Conservation (phyloP, 306 rosid genomes). For the Quercus wislizeni region DNA sequence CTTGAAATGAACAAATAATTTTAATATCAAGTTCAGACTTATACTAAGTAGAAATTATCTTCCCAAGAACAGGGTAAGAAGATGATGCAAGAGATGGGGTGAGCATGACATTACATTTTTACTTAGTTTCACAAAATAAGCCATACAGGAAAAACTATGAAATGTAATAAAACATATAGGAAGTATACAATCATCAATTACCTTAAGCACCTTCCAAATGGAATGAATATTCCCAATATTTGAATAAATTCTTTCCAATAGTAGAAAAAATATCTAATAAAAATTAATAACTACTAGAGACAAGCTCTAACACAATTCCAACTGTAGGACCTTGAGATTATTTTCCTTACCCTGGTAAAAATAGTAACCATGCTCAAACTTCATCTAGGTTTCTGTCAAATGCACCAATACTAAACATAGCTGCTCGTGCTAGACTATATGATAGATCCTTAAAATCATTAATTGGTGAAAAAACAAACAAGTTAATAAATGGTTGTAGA, state of each 20-base stretch:
- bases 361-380: slow-evolving; percentile 74
- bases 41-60: neutral
- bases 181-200: slow-evolving; percentile 9
- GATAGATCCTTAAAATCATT: slow-evolving; percentile 50
- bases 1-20: neutral
- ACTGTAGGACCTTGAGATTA: slow-evolving; percentile 30
- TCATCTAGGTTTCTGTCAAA: slow-evolving; percentile 69
- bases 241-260: slow-evolving; percentile 69
- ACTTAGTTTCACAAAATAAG: slow-evolving; percentile 6
- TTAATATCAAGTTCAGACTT: neutral
- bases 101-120: neutral
- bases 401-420: slow-evolving; percentile 86
- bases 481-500: slow-evolving; percentile 61
- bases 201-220: slow-evolving; percentile 53
- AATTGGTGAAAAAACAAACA: slow-evolving; percentile 61
- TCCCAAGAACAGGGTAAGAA: neutral
- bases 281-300: slow-evolving; percentile 60
- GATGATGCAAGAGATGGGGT: neutral
- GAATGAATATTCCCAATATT: slow-evolving; percentile 56
- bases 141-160: too few relatives aligned
- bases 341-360: slow-evolving; percentile 55
- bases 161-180: neutral
- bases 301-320: slow-evolving; percentile 49
- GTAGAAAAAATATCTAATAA: slow-evolving; percentile 83
- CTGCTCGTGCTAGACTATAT: slow-evolving; percentile 63